Evolutionary conservation across 371 early-diverging fungal genomes (phyloP), one percentile per base, ranked within the genome.

Genomic region (Haplosporangium sp.): DNA sequence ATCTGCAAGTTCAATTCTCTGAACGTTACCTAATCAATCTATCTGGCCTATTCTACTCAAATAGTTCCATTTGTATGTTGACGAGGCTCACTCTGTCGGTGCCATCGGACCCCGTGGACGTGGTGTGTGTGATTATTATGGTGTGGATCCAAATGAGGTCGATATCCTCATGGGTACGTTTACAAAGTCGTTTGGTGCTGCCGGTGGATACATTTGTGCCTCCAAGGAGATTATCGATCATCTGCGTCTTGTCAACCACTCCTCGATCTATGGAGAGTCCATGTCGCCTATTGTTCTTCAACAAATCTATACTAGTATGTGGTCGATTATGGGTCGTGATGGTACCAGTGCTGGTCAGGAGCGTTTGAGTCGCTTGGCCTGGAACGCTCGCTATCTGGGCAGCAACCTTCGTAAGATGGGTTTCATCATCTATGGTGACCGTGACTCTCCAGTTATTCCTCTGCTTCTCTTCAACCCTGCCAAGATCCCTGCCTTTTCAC

Each of bases 91-190:
- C 82, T 99, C 99, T 20, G 96, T 99, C 68, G 99, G 99, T 55
- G 99, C 99, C 9, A 77, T 98, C 70, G 98, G 98, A 52, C 90
- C 91, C 72, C 89, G 91, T 54, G 99, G 99, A 20, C 90, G 99
- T 47, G 99, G 99, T 60, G 92, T 99, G 37, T 99, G 99, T 84
- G 99, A 99, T 84, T 96, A 96, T 82, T 94, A 89, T 73, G 92
- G 94, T 55, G 88, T 99, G 16, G 93, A 95, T 73, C 96, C 98
- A 36, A 84, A 84, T 41, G 91, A 96, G 42, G 91, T 99, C 40
- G 99, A 99, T 80, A 90, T 99, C 65, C 82, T 98, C 46, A 99
- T 99, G 99, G 99, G 99, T 16, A 99, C 99, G 5, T 99, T 99
- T 80, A 99, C 99, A 37, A 99, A 99, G 86, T 96, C 96, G 48